phyloP scores from a whole-genome alignment of 305 asterid species.

The Rubia occidens region DNA sequence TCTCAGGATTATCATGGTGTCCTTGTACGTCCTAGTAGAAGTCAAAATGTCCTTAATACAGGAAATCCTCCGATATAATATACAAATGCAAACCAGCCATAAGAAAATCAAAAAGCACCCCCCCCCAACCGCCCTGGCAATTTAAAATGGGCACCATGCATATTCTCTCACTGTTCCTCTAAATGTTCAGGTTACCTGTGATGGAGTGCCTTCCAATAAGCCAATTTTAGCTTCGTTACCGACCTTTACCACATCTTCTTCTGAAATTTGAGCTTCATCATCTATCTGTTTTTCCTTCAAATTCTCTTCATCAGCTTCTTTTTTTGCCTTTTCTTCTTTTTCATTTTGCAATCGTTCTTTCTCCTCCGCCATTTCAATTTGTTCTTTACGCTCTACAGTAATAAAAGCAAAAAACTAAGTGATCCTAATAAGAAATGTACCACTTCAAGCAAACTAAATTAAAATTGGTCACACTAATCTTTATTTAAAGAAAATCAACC shows the following conservation, averaged over 20 bases:
- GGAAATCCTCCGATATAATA: not conserved
- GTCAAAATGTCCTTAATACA: slow-evolving; percentile 6
- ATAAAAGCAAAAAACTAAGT: slow-evolving; percentile 12
- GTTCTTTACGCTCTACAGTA: slow-evolving; percentile 68
- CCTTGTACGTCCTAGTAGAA: slow-evolving; percentile 40
- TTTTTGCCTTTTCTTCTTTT: slow-evolving; percentile 61
- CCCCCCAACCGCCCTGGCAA: not conserved
- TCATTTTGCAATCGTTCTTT: slow-evolving; percentile 69
- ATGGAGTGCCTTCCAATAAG: slow-evolving; percentile 33
- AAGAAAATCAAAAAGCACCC: not conserved
- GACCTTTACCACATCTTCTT: slow-evolving; percentile 29
- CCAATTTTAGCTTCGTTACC: slow-evolving; percentile 39
- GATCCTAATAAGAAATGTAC: not conserved
- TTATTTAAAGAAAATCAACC: slow-evolving; percentile 1
- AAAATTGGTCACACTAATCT: not conserved
- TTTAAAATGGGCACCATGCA: not conserved
- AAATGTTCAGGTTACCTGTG: slow-evolving; percentile 31
- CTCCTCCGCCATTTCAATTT: slow-evolving; percentile 85
- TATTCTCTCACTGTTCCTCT: not conserved
- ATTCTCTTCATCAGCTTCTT: slow-evolving; percentile 44
- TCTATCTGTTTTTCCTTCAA: slow-evolving; percentile 25
- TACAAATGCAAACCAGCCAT: not conserved
- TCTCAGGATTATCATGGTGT: slow-evolving; percentile 33
- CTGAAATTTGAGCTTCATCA: slow-evolving; percentile 24
- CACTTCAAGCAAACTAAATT: not conserved